Evolutionary conservation across 768 basidiomycete species (phyloP), one percentile per base, ranked within the genome.

Genomic region (Pulveroboletus sp.): DNA sequence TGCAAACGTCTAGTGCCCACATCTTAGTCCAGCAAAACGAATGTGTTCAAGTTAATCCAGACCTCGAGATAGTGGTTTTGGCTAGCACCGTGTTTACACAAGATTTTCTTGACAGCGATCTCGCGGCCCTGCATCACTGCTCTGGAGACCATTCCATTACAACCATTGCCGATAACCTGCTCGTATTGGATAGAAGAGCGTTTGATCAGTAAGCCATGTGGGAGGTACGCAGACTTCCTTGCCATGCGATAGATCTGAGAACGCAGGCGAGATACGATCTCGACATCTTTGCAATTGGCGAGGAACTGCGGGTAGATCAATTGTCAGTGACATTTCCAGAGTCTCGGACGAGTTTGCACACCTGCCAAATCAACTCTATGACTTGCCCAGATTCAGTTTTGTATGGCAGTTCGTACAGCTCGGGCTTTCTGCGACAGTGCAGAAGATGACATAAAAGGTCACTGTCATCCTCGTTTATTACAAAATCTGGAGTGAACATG

Each of bases 31-130:
- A 39, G 35, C 36, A 19, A 32, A 31, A 51, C 26, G 17, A 17
- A 16, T 34, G 29, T 9, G n/a, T 19, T n/a, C 10, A 30, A 48
- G 31, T 29, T 10, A 10, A 26, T 44, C 3, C 49, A 45, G 12
- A 62, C 60, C 60, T 62, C 40, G 5, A 49, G 36, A 27, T 48
- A 51, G 27, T 51, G 36, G 12, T 2, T 54, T 47, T 12, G 22
- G 11, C 19, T 13, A 20, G 31, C 20, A 23, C 3, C 22, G 14
- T 54, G 26, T 12, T 16, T 2, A 34, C 51, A 60, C 37, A 8
- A 1, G 11, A 63, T 51, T n/a, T 11, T 60, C 50, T 70, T 70
- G 55, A 70, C 49, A 4, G 50, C 58, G 12, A 71, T 60, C 22
- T 40, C 36, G 11, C n/a, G 27, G 5, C 53, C 42, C n/a, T 47